These are phyloP conservation scores for Durotheca rogersii DNA, from an alignment of 495 filamentous ascomycete genomes.

Conservation along the genomic window DNA sequence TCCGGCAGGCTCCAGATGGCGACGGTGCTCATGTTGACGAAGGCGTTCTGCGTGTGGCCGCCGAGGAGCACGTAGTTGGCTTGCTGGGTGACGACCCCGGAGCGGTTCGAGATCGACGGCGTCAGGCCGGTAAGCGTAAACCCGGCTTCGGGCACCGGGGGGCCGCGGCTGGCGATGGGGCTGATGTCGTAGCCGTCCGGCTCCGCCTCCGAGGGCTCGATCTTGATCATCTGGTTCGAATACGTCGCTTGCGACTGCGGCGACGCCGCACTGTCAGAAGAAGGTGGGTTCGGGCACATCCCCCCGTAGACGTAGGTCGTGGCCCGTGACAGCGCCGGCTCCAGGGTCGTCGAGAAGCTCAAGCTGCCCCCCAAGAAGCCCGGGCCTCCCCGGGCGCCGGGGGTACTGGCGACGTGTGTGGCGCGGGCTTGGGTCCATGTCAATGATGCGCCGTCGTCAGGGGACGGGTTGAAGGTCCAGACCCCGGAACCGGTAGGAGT, in stretches of 20 bases:
- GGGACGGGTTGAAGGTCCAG: conserved; percentile 40
- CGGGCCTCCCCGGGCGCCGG: conserved; percentile 48
- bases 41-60: conserved; percentile 79
- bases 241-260: conserved; percentile 71
- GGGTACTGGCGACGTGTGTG: conserved; percentile 17
- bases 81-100: conserved; percentile 60
- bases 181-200: conserved; percentile 20
- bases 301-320: conserved; percentile 79
- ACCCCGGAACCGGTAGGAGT: conserved; percentile 39
- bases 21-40: conserved; percentile 89
- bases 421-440: conserved; percentile 34
- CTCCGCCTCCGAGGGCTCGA: conserved; percentile 47
- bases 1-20: conserved; percentile 86
- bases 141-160: conserved; percentile 79
- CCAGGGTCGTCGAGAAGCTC: conserved; percentile 61
- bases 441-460: conserved; percentile 13
- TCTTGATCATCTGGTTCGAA: conserved; percentile 69
- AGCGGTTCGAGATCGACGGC: conserved; percentile 57
- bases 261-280: conserved; percentile 47
- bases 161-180: conserved; percentile 34
- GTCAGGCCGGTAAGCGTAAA: conserved; percentile 74
- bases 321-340: conserved; percentile 46
- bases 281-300: conserved; percentile 69
- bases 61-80: conserved; percentile 79
- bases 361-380: conserved; percentile 68